Percentiles rank a stretch among this genome's conserved stretches.
Evolutionary conservation across 2,329 filamentous ascomycete genomes (phyloP).

Genomic region (Cladosporium sp.): DNA sequence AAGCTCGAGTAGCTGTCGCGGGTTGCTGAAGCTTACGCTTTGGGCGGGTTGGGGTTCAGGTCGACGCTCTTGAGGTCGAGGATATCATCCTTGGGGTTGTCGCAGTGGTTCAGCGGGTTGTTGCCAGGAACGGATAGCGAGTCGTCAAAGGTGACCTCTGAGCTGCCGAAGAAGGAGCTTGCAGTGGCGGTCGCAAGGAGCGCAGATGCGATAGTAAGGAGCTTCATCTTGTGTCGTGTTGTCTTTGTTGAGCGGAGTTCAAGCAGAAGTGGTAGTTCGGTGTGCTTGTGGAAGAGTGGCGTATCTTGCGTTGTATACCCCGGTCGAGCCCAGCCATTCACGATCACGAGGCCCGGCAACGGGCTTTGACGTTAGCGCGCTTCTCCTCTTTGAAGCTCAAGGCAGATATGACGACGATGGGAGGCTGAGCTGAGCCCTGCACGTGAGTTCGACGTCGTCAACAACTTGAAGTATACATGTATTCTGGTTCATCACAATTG

Average conservation of each 20-base stretch:
- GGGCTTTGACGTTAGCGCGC: background rate
- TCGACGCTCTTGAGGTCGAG: conserved; percentile 76
- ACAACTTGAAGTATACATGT: too few species aligned
- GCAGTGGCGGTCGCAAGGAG: conserved; percentile 9
- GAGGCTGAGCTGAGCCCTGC: too few species aligned
- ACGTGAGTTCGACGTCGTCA: too few species aligned
- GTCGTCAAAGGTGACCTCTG: conserved; percentile 29
- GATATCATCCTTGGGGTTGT: conserved; percentile 64
- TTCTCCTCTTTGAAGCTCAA: background rate
- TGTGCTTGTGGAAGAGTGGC: conserved; percentile 6
- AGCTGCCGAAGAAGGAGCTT: conserved; percentile 2
- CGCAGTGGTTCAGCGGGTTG: conserved; percentile 79
- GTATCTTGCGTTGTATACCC: background rate
- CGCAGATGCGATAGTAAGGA: conserved; percentile 10
- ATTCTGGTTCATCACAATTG: too few species aligned
- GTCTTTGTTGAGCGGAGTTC: background rate
- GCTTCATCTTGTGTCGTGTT: conserved; percentile 4
- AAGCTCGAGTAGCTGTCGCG: conserved; percentile 8
- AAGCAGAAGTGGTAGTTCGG: background rate
- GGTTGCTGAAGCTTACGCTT: conserved; percentile 55
- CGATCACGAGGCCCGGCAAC: background rate
- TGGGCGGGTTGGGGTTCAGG: conserved; percentile 78
- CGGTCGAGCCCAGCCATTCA: conserved; percentile 3
- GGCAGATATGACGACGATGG: too few species aligned
- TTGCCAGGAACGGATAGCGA: conserved; percentile 71